Percentiles rank a stretch among this genome's conserved stretches.
Evolutionary conservation across 1,284 basidiomycete genomes (phyloP).

Genomic region (Puccinia polysora): DNA sequence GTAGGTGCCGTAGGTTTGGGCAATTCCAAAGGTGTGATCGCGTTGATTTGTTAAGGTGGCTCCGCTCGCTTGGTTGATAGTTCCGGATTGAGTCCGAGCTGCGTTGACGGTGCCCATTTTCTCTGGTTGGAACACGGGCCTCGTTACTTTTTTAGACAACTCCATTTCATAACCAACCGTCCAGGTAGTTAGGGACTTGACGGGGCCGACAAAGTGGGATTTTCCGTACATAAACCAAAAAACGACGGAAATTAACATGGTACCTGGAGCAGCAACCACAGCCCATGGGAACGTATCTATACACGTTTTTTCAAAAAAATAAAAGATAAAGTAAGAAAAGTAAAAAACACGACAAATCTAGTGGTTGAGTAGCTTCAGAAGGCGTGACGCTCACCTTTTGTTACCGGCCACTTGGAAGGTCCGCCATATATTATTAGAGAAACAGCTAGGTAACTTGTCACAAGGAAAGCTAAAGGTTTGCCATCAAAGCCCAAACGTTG

Average conservation of each 20-base stretch:
- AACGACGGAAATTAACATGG: not conserved
- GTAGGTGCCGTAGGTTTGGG: slow-evolving; percentile 23
- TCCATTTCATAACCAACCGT: slow-evolving; percentile 30
- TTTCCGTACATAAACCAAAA: slow-evolving; percentile 32
- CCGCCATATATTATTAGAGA: not conserved
- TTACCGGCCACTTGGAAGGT: not conserved
- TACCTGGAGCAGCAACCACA: not conserved
- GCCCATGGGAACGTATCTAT: slow-evolving; percentile 22
- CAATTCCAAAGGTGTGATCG: slow-evolving; percentile 4
- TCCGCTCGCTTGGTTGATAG: not conserved
- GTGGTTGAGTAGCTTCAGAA: not conserved
- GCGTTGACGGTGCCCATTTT: not conserved
- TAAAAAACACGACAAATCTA: not conserved
- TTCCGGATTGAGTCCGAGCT: not conserved
- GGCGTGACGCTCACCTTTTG: not conserved
- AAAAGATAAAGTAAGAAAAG: not conserved
- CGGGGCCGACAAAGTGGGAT: slow-evolving; percentile 27
- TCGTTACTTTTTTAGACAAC: slow-evolving; percentile 10
- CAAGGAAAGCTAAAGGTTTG: slow-evolving; percentile 16
- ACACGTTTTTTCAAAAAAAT: not conserved
- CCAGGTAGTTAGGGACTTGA: slow-evolving; percentile 39
- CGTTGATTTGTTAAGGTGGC: not conserved
- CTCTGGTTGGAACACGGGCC: not conserved
- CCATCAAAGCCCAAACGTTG: slow-evolving; percentile 26
- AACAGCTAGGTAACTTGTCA: not conserved